These are phyloP conservation scores for Coniferiporia weirii DNA, from an alignment of 1,284 basidiomycete species.

Conservation along the genomic window DNA sequence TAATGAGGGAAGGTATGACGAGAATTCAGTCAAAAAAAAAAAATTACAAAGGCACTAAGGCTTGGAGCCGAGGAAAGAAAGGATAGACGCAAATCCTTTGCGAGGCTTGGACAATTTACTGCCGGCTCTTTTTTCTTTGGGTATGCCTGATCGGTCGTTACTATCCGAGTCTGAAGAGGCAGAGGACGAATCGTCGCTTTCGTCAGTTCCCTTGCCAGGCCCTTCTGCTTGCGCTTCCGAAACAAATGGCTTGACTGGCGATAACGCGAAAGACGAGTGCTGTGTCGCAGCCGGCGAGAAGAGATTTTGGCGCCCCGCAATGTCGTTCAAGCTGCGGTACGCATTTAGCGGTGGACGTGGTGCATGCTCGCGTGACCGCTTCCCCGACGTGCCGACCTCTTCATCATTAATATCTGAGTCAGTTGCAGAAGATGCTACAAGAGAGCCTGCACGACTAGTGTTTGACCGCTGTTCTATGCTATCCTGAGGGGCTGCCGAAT, in stretches of 20 bases:
- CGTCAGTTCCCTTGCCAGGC: constrained; percentile 34
- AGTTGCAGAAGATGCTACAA: constrained; percentile 14
- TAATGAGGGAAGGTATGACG: too few species aligned
- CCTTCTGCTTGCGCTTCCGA: constrained; percentile 33
- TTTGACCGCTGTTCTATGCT: background rate
- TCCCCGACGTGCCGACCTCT: constrained; percentile 25
- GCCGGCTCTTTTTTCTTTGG: constrained; percentile 51
- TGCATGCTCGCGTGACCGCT: constrained; percentile 19
- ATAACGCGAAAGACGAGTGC: constrained; percentile 22
- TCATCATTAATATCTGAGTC: constrained; percentile 33
- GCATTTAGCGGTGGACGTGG: constrained; percentile 24
- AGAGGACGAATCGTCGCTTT: constrained; percentile 31
- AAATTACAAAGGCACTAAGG: background rate
- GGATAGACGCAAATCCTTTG: background rate
- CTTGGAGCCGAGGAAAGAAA: background rate
- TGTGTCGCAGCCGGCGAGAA: constrained; percentile 31
- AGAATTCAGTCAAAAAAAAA: too few species aligned
- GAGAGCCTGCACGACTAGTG: too few species aligned
- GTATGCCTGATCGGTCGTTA: constrained; percentile 50
- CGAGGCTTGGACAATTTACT: constrained; percentile 12
- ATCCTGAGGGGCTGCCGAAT: constrained; percentile 10
- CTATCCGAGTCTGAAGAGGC: constrained; percentile 38
- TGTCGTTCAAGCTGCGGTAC: constrained; percentile 47
- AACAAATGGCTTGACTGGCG: constrained; percentile 23
- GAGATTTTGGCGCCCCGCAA: constrained; percentile 40